A percentile compares a stretch with the other conserved stretches of the same genome.
phyloP scores from a whole-genome alignment of 1,284 basidiomycete species.

The Singerocomus inundabilis region DNA sequence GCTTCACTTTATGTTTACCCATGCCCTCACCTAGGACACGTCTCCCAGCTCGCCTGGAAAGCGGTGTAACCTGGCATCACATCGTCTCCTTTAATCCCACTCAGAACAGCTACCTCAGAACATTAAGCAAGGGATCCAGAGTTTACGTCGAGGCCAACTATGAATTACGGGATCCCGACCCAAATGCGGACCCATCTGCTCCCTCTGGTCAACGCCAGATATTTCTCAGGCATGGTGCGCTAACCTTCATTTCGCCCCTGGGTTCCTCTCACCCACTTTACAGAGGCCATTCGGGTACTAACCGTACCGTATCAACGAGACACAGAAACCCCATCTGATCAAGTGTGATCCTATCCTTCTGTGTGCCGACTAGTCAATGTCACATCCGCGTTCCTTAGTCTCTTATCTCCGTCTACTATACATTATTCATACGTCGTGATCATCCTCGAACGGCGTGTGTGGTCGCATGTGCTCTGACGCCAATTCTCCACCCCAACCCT shows the following conservation, averaged over 20 bases:
- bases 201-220: slow-evolving; percentile 74
- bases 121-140: slow-evolving; percentile 61
- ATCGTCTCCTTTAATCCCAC: slow-evolving; percentile 64
- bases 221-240: slow-evolving; percentile 70
- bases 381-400: background rate
- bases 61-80: slow-evolving; percentile 69
- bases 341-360: slow-evolving; percentile 15
- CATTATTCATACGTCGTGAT: slow-evolving; percentile 30
- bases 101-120: slow-evolving; percentile 60
- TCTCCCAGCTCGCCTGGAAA: slow-evolving; percentile 48
- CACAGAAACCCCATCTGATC: slow-evolving; percentile 23
- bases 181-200: slow-evolving; percentile 57
- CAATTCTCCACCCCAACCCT: slow-evolving; percentile 29
- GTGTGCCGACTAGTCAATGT: slow-evolving; percentile 4
- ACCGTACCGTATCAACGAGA: slow-evolving; percentile 26
- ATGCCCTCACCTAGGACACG: background rate
- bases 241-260: background rate
- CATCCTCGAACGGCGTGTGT: slow-evolving; percentile 31
- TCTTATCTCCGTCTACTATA: slow-evolving; percentile 11
- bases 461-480: slow-evolving; percentile 27
- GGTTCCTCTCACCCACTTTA: slow-evolving; percentile 15
- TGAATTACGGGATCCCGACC: slow-evolving; percentile 70
- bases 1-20: slow-evolving; percentile 20
- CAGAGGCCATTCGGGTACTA: slow-evolving; percentile 31
- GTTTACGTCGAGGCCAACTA: slow-evolving; percentile 77